Percentiles rank a stretch among this genome's conserved stretches.
phyloP scores from a whole-genome alignment of 306 rosid species.

The Acacia melanoxylon region DNA sequence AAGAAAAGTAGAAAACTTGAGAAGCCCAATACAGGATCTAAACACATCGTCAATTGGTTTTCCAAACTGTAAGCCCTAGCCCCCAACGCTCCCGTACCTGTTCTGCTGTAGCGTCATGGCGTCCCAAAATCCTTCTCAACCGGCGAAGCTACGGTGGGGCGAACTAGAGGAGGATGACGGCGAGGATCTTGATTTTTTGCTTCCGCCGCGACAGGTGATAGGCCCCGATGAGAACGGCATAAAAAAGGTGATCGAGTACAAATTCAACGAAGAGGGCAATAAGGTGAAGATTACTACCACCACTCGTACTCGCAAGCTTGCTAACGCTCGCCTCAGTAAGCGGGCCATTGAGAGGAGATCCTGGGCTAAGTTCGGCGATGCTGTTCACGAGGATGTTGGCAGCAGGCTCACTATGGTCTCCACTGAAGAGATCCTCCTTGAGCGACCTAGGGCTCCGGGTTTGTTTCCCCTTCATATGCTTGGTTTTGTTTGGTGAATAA shows the following conservation, averaged over 20 bases:
- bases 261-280: conserved; percentile 77
- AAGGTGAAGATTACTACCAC: conserved; percentile 78
- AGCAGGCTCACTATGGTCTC: conserved; percentile 88
- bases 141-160: conserved; percentile 43
- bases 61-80: neutral
- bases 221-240: conserved; percentile 88
- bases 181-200: conserved; percentile 75
- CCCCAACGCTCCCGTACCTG: neutral
- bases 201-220: conserved; percentile 77
- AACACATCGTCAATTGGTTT: neutral
- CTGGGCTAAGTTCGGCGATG: conserved; percentile 94
- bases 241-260: conserved; percentile 74
- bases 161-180: conserved; percentile 83
- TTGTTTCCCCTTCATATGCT: neutral
- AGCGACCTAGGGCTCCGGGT: conserved; percentile 93
- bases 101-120: neutral
- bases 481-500: neutral
- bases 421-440: conserved; percentile 88
- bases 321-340: conserved; percentile 48
- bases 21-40: no score
- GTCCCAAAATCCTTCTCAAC: conserved; percentile 7
- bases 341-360: conserved; percentile 44
- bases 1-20: no score
- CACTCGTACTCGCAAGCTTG: conserved; percentile 65
- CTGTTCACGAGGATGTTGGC: conserved; percentile 82